Conservation (phyloP, 768 basidiomycete species). For the Mycena rosella region DNA sequence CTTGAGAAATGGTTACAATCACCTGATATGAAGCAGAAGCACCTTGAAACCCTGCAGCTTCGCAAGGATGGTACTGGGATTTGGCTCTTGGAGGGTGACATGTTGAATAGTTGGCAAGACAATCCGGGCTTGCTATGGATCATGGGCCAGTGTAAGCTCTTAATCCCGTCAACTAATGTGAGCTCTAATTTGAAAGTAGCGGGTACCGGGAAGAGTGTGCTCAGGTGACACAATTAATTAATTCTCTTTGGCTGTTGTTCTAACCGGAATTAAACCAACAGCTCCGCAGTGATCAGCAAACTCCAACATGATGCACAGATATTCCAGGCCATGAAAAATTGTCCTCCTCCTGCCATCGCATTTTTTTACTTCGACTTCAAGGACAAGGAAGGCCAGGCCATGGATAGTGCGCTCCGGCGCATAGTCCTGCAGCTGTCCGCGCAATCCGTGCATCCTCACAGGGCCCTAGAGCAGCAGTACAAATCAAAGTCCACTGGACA, state of each 20-base stretch:
- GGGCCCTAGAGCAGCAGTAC: background rate
- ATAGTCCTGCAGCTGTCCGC: background rate
- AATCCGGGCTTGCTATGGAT: background rate
- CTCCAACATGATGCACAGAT: too few species aligned
- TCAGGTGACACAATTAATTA: too few species aligned
- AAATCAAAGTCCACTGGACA: background rate
- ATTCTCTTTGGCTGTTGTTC: too few species aligned
- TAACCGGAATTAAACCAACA: too few species aligned
- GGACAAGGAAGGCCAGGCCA: background rate
- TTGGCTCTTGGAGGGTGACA: background rate
- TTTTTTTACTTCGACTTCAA: slow-evolving; percentile 11
- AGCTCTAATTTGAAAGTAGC: too few species aligned
- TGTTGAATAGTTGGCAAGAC: background rate
- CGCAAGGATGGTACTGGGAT: background rate
- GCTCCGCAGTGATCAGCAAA: too few species aligned
- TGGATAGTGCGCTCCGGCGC: background rate
- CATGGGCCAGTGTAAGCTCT: background rate
- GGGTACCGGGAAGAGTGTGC: too few species aligned
- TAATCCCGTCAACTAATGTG: too few species aligned
- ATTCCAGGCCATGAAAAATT: too few species aligned
- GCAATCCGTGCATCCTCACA: background rate
- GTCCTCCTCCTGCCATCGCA: background rate
- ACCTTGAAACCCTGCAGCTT: background rate
- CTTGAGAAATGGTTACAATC: background rate
- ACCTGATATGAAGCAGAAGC: background rate